Evolutionary conservation across 257 asterid species (phyloP).

Genomic region (Thymus quinquecostatus): DNA sequence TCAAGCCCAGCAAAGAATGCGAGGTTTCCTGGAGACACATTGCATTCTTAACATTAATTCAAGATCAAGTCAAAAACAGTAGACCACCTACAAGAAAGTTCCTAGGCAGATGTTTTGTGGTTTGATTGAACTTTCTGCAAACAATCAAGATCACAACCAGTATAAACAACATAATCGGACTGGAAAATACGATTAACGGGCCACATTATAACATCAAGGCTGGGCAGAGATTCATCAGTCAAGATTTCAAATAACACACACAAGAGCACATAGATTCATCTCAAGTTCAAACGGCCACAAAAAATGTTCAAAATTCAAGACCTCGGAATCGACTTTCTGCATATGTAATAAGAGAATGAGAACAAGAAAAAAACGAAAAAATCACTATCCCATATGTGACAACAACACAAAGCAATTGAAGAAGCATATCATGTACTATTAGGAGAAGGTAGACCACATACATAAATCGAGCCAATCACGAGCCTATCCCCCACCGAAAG

Average conservation of each 20-base stretch:
- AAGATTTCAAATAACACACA: not conserved
- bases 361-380: not conserved
- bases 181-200: not conserved
- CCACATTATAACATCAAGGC: not conserved
- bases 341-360: not conserved
- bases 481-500: not conserved
- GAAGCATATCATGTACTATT: not conserved
- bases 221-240: not conserved
- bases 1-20: conserved; percentile 26
- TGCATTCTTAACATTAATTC: not conserved
- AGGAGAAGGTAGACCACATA: not conserved
- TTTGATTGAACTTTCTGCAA: not conserved
- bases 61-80: not conserved
- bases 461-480: no score
- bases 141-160: not conserved
- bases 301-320: conserved; percentile 1
- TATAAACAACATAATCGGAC: not conserved
- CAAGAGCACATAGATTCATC: not conserved
- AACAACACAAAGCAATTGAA: conserved; percentile 1
- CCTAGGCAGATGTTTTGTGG: not conserved
- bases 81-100: not conserved
- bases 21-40: conserved; percentile 7
- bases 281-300: not conserved
- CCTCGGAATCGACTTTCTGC: not conserved
- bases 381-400: not conserved